Conservation (phyloP, 495 filamentous ascomycete genomes). For the Copromyces sp. region DNA sequence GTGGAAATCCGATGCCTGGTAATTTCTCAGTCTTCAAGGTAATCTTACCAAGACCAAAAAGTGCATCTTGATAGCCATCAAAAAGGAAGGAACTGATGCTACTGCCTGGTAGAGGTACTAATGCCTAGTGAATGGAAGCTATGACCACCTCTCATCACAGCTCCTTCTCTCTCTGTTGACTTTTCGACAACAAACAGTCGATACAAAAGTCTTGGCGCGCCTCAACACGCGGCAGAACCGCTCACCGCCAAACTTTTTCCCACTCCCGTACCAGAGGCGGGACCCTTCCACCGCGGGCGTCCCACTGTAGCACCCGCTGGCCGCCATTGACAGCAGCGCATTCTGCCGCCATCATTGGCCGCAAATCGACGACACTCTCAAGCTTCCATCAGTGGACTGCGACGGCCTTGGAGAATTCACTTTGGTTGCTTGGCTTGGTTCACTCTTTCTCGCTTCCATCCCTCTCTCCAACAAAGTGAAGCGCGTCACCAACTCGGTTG, state of each 20-base stretch:
- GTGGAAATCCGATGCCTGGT: not conserved
- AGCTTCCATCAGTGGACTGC: not conserved
- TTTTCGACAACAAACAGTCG: not conserved
- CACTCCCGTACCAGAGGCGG: not conserved
- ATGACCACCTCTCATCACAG: not conserved
- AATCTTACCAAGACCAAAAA: not conserved
- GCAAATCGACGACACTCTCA: not conserved
- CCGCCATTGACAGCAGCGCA: constrained; percentile 13
- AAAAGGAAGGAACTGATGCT: not conserved
- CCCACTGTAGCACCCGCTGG: not conserved
- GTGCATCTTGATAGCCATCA: not conserved
- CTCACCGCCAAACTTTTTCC: constrained; percentile 23
- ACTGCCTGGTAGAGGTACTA: not conserved
- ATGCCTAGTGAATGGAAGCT: constrained; percentile 2
- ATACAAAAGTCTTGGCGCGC: not conserved
- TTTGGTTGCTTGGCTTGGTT: not conserved
- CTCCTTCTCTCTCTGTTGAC: not conserved
- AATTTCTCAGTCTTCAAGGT: not conserved
- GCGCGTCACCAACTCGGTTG: not conserved
- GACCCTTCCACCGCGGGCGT: not conserved
- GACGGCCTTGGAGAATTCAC: not conserved
- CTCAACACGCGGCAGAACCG: constrained; percentile 15
- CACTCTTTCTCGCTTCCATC: not conserved
- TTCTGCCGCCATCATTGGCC: not conserved
- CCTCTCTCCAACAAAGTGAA: not conserved